phyloP scores from a whole-genome alignment of 73 alveolate genomes.

The Blepharisma japonicum region DNA sequence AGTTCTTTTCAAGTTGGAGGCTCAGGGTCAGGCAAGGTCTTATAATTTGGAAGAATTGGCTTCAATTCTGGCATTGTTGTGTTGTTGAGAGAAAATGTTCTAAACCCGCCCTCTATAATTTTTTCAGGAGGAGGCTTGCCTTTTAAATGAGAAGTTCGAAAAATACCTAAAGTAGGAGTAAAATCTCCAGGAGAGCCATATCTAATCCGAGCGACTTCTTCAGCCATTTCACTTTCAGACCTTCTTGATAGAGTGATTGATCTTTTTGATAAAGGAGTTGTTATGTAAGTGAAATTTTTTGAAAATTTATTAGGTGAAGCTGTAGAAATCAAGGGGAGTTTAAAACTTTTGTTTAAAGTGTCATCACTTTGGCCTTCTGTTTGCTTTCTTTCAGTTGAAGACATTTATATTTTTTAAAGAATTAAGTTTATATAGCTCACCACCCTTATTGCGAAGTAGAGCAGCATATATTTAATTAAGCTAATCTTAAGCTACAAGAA shows the following conservation, averaged over 20 bases:
- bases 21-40: background rate
- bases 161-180: background rate
- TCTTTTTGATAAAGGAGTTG: no score
- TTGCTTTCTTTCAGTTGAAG: no score
- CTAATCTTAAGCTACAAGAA: no score
- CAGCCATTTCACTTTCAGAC: conserved; percentile 21
- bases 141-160: background rate
- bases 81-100: background rate
- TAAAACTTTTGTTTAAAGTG: no score
- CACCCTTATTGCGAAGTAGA: no score
- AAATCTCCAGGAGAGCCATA: background rate
- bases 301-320: no score
- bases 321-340: no score
- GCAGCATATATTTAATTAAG: no score
- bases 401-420: no score
- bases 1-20: background rate
- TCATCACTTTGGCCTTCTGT: no score
- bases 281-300: no score
- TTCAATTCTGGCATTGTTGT: background rate
- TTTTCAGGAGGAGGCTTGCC: background rate
- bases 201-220: conserved; percentile 25
- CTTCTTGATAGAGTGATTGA: background rate
- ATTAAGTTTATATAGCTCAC: no score
- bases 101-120: background rate
- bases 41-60: background rate